Evolutionary conservation across 2,329 filamentous ascomycete species (phyloP).

Genomic region (Phoma herbarum): DNA sequence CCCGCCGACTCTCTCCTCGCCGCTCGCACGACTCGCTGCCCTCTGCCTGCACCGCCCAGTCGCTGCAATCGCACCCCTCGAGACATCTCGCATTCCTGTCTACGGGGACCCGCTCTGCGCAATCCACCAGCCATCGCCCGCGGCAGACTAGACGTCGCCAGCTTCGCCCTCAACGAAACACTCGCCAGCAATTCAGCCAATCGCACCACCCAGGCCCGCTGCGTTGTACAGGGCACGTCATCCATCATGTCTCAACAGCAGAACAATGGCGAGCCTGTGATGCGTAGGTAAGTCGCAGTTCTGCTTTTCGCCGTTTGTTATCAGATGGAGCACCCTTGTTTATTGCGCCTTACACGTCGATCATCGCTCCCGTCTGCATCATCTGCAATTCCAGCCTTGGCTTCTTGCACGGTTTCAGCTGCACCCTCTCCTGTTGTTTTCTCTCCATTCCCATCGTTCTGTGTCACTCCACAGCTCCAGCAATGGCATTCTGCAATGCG

Average conservation of each 20-base stretch:
- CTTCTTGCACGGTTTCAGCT: neutral
- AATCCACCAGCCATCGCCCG: neutral
- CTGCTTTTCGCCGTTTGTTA: conserved; percentile 9
- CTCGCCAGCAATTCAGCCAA: conserved; percentile 9
- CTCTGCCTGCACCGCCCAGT: conserved; percentile 7
- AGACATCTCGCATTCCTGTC: conserved; percentile 1
- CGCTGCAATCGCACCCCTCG: conserved; percentile 4
- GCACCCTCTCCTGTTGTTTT: neutral
- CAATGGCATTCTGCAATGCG: conserved; percentile 11
- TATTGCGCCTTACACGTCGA: conserved; percentile 4
- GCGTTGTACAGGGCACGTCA: conserved; percentile 8
- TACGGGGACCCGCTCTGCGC: neutral
- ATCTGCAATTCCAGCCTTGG: conserved; percentile 5
- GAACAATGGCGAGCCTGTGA: conserved; percentile 62
- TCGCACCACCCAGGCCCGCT: conserved; percentile 3
- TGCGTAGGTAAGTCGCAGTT: conserved; percentile 67
- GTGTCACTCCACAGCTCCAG: conserved; percentile 2
- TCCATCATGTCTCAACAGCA: conserved; percentile 48
- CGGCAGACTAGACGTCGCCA: conserved; percentile 3
- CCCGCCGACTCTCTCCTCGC: too few species aligned
- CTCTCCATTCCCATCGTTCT: neutral
- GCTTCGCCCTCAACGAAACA: neutral
- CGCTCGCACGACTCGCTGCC: conserved; percentile 9
- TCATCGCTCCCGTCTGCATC: conserved; percentile 4
- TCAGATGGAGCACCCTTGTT: conserved; percentile 11